Percentiles rank a stretch among this genome's conserved stretches.
phyloP scores from a whole-genome alignment of 2,329 filamentous ascomycete genomes.

The Ploettnerulaceae sp. region DNA sequence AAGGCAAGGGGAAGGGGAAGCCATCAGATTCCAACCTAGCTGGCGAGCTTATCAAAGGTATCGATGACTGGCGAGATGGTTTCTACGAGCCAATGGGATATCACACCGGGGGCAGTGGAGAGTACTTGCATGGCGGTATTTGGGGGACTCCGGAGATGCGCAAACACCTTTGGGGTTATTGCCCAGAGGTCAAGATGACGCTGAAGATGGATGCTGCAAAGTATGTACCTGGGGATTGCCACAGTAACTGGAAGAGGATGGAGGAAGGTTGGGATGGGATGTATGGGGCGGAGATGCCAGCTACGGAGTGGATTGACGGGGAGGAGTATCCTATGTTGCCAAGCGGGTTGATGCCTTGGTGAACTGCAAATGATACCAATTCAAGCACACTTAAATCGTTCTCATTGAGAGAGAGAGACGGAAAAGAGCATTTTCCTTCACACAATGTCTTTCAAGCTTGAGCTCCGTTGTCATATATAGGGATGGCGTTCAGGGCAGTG shows the following conservation, averaged over 20 bases:
- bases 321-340: constrained; percentile 33
- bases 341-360: constrained; percentile 30
- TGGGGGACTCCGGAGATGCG: constrained; percentile 46
- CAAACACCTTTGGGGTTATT: constrained; percentile 51
- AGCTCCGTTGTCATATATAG: too few relatives aligned
- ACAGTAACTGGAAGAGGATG: constrained; percentile 42
- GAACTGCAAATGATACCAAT: background rate
- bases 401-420: too few relatives aligned
- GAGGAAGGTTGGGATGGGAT: constrained; percentile 25
- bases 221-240: constrained; percentile 46
- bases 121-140: constrained; percentile 41
- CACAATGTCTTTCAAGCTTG: too few relatives aligned
- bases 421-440: too few relatives aligned
- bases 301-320: constrained; percentile 31
- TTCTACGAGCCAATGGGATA: constrained; percentile 56
- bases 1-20: constrained; percentile 24
- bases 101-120: constrained; percentile 48
- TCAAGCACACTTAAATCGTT: too few relatives aligned
- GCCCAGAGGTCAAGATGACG: constrained; percentile 55
- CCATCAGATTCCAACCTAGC: constrained; percentile 20
- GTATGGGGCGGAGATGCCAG: constrained; percentile 5
- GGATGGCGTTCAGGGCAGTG: too few relatives aligned
- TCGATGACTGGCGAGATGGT: constrained; percentile 48
- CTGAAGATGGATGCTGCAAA: constrained; percentile 49
- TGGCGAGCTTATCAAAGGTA: constrained; percentile 35